phyloP scores from a whole-genome alignment of 1,284 basidiomycete species.

The Ceratobasidium sp. region DNA sequence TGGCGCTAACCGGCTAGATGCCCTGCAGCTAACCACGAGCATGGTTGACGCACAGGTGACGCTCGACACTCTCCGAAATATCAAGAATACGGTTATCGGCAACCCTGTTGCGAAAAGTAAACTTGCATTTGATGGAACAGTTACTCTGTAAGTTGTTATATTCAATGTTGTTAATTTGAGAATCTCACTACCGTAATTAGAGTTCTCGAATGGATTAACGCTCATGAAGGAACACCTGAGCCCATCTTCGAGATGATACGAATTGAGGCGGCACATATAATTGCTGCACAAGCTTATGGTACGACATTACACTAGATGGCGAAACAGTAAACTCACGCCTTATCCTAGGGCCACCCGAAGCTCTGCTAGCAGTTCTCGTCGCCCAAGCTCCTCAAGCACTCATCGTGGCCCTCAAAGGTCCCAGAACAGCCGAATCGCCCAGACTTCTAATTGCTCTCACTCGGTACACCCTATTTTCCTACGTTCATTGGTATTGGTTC shows the following conservation, averaged over 20 bases:
- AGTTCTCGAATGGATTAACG: constrained; percentile 36
- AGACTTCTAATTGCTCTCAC: constrained; percentile 8
- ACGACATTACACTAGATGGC: not conserved
- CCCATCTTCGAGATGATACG: constrained; percentile 37
- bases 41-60: constrained; percentile 42
- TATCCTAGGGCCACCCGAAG: constrained; percentile 21
- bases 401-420: constrained; percentile 15
- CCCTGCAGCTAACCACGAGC: constrained; percentile 23
- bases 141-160: not conserved
- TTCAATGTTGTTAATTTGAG: not conserved
- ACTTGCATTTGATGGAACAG: constrained; percentile 34
- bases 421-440: not conserved
- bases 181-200: not conserved
- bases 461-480: constrained; percentile 6
- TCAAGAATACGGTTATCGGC: constrained; percentile 39
- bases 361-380: constrained; percentile 16
- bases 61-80: constrained; percentile 28
- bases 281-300: constrained; percentile 40
- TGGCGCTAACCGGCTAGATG: not conserved
- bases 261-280: constrained; percentile 37
- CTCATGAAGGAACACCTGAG: constrained; percentile 12
- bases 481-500: not conserved
- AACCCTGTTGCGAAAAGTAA: constrained; percentile 31
- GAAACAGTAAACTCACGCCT: no score
- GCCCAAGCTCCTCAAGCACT: constrained; percentile 39